Conservation (phyloP, 2,329 filamentous ascomycete species). For the Hymenoscyphus occultus region DNA sequence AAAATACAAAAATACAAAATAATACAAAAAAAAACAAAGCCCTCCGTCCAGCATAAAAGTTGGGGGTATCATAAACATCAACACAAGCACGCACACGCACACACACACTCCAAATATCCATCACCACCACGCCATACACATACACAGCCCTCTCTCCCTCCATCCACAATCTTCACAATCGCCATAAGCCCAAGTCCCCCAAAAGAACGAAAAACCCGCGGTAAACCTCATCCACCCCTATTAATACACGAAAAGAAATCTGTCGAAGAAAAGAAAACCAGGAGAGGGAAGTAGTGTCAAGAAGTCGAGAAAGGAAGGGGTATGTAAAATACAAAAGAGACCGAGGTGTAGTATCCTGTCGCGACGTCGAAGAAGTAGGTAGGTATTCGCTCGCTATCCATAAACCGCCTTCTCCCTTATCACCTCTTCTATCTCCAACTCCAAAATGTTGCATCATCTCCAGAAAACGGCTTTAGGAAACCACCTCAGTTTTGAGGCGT, state of each 20-base stretch:
- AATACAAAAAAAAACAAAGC: not conserved
- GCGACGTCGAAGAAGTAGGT: no score
- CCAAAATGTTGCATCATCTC: no score
- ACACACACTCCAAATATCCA: no score
- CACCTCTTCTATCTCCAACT: no score
- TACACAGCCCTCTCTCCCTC: no score
- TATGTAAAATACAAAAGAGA: no score
- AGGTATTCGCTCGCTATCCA: no score
- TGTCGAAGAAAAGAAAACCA: not conserved
- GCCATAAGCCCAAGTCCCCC: not conserved
- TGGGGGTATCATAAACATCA: conserved; percentile 17
- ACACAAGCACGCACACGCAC: no score
- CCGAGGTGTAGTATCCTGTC: no score
- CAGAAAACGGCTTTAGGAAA: not conserved
- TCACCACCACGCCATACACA: not conserved
- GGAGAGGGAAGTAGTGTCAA: not conserved
- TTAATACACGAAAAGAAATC: conserved; percentile 6
- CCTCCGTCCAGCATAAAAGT: not conserved
- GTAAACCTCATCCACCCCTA: not conserved
- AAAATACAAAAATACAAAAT: not conserved
- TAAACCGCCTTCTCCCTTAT: no score
- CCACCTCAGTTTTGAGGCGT: conserved; percentile 30
- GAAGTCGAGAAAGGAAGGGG: no score
- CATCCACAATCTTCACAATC: no score
- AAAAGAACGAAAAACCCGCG: not conserved